Conservation (phyloP, 2,329 filamentous ascomycete genomes). For the Lecanicillium sp. region DNA sequence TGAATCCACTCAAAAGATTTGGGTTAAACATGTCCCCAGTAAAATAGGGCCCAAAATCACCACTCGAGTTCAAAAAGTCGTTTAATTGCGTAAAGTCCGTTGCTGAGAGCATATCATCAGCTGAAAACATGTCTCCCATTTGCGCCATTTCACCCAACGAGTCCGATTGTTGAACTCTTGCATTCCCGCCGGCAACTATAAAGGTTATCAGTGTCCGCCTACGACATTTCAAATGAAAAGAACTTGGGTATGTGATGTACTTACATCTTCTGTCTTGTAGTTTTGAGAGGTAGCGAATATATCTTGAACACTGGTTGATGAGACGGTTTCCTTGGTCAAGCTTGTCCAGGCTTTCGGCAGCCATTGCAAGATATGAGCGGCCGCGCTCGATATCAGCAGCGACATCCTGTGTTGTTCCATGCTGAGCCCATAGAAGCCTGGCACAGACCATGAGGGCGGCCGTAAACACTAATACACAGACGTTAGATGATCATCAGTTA, state of each 20-base stretch:
- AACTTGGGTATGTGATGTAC: neutral
- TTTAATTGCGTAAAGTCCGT: neutral
- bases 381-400: neutral
- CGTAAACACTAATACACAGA: constrained; percentile 3
- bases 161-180: too few species aligned
- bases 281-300: constrained; percentile 6
- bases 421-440: constrained; percentile 5
- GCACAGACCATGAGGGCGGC: constrained; percentile 5
- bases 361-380: constrained; percentile 2
- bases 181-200: too few species aligned
- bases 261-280: constrained; percentile 5
- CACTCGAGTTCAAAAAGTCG: neutral
- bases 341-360: constrained; percentile 5
- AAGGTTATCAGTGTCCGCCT: too few species aligned
- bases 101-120: neutral
- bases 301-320: constrained; percentile 6
- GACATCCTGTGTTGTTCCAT: neutral
- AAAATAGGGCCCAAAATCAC: neutral
- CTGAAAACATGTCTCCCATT: neutral
- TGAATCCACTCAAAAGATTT: too few species aligned
- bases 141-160: too few species aligned
- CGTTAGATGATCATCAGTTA: neutral
- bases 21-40: neutral
- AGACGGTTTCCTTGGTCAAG: constrained; percentile 3
- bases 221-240: too few species aligned